These are phyloP conservation scores for Cocos nucifera DNA, from an alignment of 176 grass and related monocot genomes.

Conservation along the genomic window DNA sequence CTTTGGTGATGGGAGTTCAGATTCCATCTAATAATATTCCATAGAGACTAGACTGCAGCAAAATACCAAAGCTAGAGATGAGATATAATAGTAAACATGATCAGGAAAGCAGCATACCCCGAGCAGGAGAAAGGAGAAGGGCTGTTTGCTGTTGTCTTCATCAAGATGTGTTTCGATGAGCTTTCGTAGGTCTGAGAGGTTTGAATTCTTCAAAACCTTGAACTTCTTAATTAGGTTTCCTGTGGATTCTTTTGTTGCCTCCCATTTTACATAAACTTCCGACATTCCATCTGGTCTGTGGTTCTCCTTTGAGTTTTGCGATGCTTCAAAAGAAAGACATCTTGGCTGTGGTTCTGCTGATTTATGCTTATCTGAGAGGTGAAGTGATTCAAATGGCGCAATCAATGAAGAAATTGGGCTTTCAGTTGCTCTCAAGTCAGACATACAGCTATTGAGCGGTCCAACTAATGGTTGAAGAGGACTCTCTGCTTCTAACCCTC, in stretches of 20 bases:
- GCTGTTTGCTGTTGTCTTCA: slow-evolving; percentile 42
- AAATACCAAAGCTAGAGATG: background rate
- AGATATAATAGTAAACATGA: background rate
- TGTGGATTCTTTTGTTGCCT: slow-evolving; percentile 37
- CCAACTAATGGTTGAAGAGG: background rate
- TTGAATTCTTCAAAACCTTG: slow-evolving; percentile 39
- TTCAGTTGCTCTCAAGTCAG: slow-evolving; percentile 34
- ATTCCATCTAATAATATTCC: background rate
- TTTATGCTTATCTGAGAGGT: slow-evolving; percentile 4
- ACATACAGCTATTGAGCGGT: slow-evolving; percentile 20
- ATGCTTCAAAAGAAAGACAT: slow-evolving; percentile 13
- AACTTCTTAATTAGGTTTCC: slow-evolving; percentile 58
- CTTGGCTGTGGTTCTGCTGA: slow-evolving; percentile 11
- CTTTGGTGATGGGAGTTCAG: no score
- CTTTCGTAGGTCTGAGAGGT: slow-evolving; percentile 53
- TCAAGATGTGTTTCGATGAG: slow-evolving; percentile 53
- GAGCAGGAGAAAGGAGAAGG: slow-evolving; percentile 79
- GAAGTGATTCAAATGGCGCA: slow-evolving; percentile 35
- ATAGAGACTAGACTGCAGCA: background rate
- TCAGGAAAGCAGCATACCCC: slow-evolving; percentile 39
- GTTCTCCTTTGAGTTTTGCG: slow-evolving; percentile 26
- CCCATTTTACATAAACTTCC: slow-evolving; percentile 95
- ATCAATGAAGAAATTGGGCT: slow-evolving; percentile 36
- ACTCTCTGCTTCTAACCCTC: background rate
- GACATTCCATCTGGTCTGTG: slow-evolving; percentile 20